phyloP scores from a whole-genome alignment of 2,329 filamentous ascomycete species.

The Periconia digitata region DNA sequence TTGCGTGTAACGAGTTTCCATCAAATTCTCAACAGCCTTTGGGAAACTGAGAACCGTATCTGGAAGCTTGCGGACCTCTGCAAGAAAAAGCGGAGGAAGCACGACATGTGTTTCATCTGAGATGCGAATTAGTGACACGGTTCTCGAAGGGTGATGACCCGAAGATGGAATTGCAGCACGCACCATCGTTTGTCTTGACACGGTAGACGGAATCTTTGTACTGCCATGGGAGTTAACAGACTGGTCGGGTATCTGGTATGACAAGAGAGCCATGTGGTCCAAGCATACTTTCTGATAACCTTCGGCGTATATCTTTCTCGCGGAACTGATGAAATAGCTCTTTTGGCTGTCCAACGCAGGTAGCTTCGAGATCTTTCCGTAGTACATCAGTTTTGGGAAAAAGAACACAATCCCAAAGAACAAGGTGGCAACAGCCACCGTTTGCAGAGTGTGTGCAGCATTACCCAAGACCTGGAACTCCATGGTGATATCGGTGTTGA shows the following conservation, averaged over 20 bases:
- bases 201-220: constrained; percentile 33
- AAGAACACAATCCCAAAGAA: constrained; percentile 24
- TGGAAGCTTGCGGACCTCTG: constrained; percentile 34
- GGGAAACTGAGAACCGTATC: constrained; percentile 38
- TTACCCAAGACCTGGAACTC: constrained; percentile 1
- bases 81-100: constrained; percentile 28
- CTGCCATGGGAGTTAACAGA: constrained; percentile 16
- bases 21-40: constrained; percentile 18
- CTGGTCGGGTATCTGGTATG: neutral
- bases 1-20: constrained; percentile 37
- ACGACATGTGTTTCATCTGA: constrained; percentile 28
- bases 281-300: constrained; percentile 30
- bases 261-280: too few relatives aligned
- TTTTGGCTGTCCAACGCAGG: constrained; percentile 17
- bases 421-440: constrained; percentile 17
- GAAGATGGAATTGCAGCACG: neutral
- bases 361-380: constrained; percentile 25
- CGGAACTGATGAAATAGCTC: constrained; percentile 18
- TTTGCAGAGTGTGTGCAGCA: constrained; percentile 1
- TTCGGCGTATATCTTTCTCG: constrained; percentile 27
- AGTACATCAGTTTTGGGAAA: constrained; percentile 24
- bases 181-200: constrained; percentile 23
- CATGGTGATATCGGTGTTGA: constrained; percentile 1
- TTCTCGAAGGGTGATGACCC: neutral
- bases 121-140: constrained; percentile 8